A percentile compares a stretch with the other conserved stretches of the same genome.
Evolutionary conservation across 1,284 basidiomycete species (phyloP).

Genomic region (Leccinum subrobustum): DNA sequence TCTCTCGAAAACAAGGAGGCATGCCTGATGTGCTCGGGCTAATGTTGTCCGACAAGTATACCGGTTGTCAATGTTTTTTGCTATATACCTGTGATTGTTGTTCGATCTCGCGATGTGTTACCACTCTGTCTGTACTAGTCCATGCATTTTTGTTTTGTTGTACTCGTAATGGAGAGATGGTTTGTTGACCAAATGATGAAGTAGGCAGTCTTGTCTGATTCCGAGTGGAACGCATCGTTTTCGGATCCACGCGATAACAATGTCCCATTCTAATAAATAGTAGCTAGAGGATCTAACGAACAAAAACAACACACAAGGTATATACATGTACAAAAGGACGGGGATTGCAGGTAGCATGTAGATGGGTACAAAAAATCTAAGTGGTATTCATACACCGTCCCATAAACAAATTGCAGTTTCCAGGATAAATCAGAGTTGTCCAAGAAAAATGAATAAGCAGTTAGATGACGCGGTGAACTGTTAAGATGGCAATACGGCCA

Average conservation of each 20-base stretch:
- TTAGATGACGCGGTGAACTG: slow-evolving; percentile 47
- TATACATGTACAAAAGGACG: slow-evolving; percentile 10
- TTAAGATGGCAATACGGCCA: slow-evolving; percentile 74
- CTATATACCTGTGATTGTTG: slow-evolving; percentile 4
- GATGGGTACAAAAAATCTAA: slow-evolving; percentile 2
- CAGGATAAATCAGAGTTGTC: not conserved
- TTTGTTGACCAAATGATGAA: not conserved
- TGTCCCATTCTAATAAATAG: not conserved
- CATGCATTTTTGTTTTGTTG: slow-evolving; percentile 14
- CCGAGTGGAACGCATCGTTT: too few species aligned
- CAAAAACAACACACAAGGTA: slow-evolving; percentile 9
- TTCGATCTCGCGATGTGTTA: slow-evolving; percentile 1
- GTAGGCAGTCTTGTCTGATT: too few species aligned
- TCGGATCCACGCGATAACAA: not conserved
- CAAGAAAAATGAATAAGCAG: not conserved
- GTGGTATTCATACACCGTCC: slow-evolving; percentile 17
- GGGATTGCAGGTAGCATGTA: slow-evolving; percentile 4
- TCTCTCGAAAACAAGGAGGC: slow-evolving; percentile 89
- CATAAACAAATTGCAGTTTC: not conserved
- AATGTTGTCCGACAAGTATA: slow-evolving; percentile 21
- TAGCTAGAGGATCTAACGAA: not conserved
- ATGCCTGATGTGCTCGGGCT: slow-evolving; percentile 84
- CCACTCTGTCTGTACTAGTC: slow-evolving; percentile 9
- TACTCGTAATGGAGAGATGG: slow-evolving; percentile 11
- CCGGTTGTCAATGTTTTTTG: slow-evolving; percentile 1